Conservation (phyloP, 2,329 filamentous ascomycete genomes). For the Trichoderma endophyticum region DNA sequence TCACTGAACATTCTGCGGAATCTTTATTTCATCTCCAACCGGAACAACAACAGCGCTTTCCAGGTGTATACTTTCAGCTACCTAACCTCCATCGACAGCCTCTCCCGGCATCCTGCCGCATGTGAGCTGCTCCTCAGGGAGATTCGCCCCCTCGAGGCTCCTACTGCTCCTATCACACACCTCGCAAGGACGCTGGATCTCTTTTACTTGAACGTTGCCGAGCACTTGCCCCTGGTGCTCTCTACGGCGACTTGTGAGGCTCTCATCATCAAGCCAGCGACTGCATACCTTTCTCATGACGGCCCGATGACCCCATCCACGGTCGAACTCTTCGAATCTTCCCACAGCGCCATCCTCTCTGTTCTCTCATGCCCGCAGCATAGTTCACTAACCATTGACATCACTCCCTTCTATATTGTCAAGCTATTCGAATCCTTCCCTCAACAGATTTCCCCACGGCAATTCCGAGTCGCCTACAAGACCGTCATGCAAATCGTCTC, state of each 20-base stretch:
- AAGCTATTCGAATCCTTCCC: constrained; percentile 79
- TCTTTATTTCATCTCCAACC: constrained; percentile 76
- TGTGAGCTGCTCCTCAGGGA: constrained; percentile 64
- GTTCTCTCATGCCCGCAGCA: constrained; percentile 79
- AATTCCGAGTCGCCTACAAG: constrained; percentile 86
- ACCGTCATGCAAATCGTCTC: constrained; percentile 78
- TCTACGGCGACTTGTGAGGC: constrained; percentile 65
- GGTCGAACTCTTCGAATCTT: constrained; percentile 74
- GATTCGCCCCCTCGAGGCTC: constrained; percentile 47
- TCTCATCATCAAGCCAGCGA: constrained; percentile 70
- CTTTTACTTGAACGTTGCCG: constrained; percentile 82
- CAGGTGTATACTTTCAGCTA: constrained; percentile 84
- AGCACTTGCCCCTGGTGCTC: constrained; percentile 74
- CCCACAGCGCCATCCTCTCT: constrained; percentile 77
- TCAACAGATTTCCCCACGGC: constrained; percentile 70
- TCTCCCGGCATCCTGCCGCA: constrained; percentile 66
- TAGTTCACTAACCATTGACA: constrained; percentile 63
- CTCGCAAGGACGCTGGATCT: constrained; percentile 73
- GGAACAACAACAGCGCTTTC: constrained; percentile 69
- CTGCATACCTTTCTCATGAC: constrained; percentile 62
- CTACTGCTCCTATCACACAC: constrained; percentile 26
- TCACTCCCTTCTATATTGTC: constrained; percentile 81
- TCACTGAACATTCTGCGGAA: constrained; percentile 72
- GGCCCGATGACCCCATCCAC: constrained; percentile 45
- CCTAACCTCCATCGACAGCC: constrained; percentile 75